These are phyloP conservation scores for Mycena maculata DNA, from an alignment of 768 basidiomycete genomes.

Conservation along the genomic window DNA sequence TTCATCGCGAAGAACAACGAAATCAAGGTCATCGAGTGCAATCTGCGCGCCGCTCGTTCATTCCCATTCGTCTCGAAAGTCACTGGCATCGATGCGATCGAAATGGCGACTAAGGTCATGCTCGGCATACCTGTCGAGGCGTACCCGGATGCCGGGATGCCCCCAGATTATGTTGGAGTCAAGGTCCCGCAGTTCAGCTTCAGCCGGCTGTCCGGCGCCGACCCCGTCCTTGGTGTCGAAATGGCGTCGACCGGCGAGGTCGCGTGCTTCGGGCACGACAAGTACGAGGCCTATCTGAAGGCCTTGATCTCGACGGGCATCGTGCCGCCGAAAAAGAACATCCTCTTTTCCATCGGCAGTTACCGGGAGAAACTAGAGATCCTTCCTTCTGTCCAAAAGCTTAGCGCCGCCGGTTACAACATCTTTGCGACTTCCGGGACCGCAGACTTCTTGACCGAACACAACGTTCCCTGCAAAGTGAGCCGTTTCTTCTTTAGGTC, in stretches of 20 bases:
- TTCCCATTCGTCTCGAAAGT: slow-evolving; percentile 99
- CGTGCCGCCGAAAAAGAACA: slow-evolving; percentile 95
- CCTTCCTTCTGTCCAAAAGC: slow-evolving; percentile 93
- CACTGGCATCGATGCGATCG: slow-evolving; percentile 97
- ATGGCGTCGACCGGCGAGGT: slow-evolving; percentile 99
- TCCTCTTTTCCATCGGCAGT: slow-evolving; percentile 95
- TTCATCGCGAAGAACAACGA: slow-evolving; percentile 99
- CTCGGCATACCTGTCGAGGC: slow-evolving; percentile 88
- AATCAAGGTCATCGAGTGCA: slow-evolving; percentile 99
- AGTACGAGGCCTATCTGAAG: slow-evolving; percentile 98
- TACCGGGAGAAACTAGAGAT: slow-evolving; percentile 98
- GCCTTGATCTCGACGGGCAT: slow-evolving; percentile 97
- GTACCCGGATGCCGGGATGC: slow-evolving; percentile 90
- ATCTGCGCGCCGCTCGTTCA: slow-evolving; percentile 95
- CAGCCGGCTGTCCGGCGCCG: slow-evolving; percentile 94
- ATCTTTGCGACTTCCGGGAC: slow-evolving; percentile 98
- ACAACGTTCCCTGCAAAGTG: slow-evolving; percentile 96
- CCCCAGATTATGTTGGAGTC: slow-evolving; percentile 95
- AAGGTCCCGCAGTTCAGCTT: slow-evolving; percentile 99
- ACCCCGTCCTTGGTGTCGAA: slow-evolving; percentile 97
- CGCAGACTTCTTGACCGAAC: slow-evolving; percentile 96
- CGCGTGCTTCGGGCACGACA: slow-evolving; percentile 97
- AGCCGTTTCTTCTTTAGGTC: slow-evolving; percentile 23
- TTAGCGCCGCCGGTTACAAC: slow-evolving; percentile 93
- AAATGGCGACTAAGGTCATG: slow-evolving; percentile 99